Base-by-base conservation (phyloP, 2,329 filamentous ascomycete species). In the Arthrobotrys sinensis region DNA sequence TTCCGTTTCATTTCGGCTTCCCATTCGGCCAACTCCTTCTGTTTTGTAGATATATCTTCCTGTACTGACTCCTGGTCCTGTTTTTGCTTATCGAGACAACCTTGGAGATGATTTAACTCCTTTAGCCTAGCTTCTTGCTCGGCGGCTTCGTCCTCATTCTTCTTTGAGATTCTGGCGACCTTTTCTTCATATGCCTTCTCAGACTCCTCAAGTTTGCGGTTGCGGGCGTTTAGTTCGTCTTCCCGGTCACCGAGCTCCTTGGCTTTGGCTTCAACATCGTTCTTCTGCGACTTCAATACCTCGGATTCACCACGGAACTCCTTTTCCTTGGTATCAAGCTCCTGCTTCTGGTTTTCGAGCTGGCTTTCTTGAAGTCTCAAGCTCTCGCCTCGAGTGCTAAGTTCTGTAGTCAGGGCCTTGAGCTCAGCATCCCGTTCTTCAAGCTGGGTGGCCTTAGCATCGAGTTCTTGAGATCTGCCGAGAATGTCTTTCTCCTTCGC, bases 71-170 rank as follows among this genome's bases (percentile, higher is more conserved):
- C 40, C 21, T 77, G 73, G 12, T 77, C 73, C 40, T 62, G 24
- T 2, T 16, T 45, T 38, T 71, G 48, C 19, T 67, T 62, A n/a
- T 77, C 73, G 16, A 77, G 52, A 32, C 28, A 53, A 7, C 16
- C 21, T 45, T 77, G 73, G 32, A 66, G 73, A 28, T 71, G 60
- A 10, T 53, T 55, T 32, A 77, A 32, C 11, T 70, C 73, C 24
- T 67, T 71, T 11, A 63, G 36, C 24, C 45, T 60, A 2, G 65
- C 65, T 21, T 64, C 57, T 19, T 70, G 28, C 7, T 60, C 57
- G 1, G 72, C 46, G 14, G 65, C 8, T 4, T 65, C 70, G 7
- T 67, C 66, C 36, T 76, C 66, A 2, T 48, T 50, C 38, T 38
- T 48, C 14, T 69, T 65, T 1, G 28, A 63, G 14, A 24, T 53